phyloP scores from a whole-genome alignment of 345 rosid species.

The Linum trigynum region DNA sequence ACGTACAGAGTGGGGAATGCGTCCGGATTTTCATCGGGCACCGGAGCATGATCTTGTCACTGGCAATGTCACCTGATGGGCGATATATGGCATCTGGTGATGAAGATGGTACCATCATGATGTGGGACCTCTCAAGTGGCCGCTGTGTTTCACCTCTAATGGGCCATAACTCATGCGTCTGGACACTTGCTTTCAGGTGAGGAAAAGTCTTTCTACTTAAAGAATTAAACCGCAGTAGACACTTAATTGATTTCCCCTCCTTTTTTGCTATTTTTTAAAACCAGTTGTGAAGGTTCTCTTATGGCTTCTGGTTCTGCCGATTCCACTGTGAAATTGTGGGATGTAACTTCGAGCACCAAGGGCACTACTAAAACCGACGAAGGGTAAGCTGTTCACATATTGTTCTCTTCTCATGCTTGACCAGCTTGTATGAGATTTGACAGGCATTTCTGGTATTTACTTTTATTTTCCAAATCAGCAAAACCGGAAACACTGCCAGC shows the following conservation, averaged over 20 bases:
- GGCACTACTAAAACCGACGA: slow-evolving; percentile 48
- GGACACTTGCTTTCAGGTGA: slow-evolving; percentile 90
- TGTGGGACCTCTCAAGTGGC: slow-evolving; percentile 96
- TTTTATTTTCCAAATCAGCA: slow-evolving; percentile 21
- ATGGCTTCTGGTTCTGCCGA: slow-evolving; percentile 98
- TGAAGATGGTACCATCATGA: slow-evolving; percentile 91
- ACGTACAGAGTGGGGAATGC: slow-evolving; percentile 87
- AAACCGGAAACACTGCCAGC: slow-evolving; percentile 53
- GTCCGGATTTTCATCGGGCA: slow-evolving; percentile 81
- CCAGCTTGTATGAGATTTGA: slow-evolving; percentile 2
- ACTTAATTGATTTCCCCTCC: background rate
- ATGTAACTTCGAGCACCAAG: slow-evolving; percentile 64
- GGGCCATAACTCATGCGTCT: slow-evolving; percentile 86
- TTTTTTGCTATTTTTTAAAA: background rate
- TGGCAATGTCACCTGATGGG: slow-evolving; percentile 97
- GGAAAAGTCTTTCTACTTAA: background rate
- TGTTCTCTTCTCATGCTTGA: background rate
- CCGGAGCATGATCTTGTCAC: slow-evolving; percentile 64
- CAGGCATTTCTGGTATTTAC: background rate
- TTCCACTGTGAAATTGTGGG: slow-evolving; percentile 89
- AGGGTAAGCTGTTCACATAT: slow-evolving; percentile 32
- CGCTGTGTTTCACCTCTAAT: slow-evolving; percentile 86
- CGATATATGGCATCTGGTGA: slow-evolving; percentile 94
- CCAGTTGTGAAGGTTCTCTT: slow-evolving; percentile 87
- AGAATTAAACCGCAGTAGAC: no score